Evolutionary conservation across 345 rosid genomes (phyloP).

Genomic region (Viola odorata): DNA sequence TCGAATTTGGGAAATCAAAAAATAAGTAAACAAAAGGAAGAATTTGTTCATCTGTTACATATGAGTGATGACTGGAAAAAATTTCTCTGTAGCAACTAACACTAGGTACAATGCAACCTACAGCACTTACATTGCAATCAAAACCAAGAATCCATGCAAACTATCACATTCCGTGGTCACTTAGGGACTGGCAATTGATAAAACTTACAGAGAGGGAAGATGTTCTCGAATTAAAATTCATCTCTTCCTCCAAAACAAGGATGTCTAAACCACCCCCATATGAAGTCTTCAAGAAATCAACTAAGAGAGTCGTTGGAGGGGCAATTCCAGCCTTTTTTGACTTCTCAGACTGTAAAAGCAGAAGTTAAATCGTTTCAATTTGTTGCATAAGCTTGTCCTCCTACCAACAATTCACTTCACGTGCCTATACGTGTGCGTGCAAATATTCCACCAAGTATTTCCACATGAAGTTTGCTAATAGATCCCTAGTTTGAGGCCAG

Average conservation of each 20-base stretch:
- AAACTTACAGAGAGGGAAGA: constrained; percentile 66
- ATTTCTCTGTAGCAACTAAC: not conserved
- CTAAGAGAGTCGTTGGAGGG: constrained; percentile 50
- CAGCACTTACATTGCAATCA: no score
- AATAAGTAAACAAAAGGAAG: no score
- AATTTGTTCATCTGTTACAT: no score
- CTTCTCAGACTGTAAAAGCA: constrained; percentile 69
- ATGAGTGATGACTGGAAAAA: no score
- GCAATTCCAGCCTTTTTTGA: constrained; percentile 76
- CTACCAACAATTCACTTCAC: not conserved
- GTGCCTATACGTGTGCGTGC: no score
- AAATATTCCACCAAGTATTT: no score
- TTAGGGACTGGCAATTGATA: not conserved
- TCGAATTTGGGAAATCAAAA: no score
- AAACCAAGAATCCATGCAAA: not conserved
- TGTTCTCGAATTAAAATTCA: constrained; percentile 85
- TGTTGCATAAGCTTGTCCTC: not conserved
- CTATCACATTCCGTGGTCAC: not conserved
- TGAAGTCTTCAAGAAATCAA: constrained; percentile 60
- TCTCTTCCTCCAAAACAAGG: constrained; percentile 66
- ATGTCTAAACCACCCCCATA: constrained; percentile 44
- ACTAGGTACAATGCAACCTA: not conserved
- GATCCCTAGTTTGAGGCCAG: no score
- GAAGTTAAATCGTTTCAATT: constrained; percentile 1
- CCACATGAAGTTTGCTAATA: not conserved